Conservation (phyloP, 257 asterid species). For the Solanum etuberosum region DNA sequence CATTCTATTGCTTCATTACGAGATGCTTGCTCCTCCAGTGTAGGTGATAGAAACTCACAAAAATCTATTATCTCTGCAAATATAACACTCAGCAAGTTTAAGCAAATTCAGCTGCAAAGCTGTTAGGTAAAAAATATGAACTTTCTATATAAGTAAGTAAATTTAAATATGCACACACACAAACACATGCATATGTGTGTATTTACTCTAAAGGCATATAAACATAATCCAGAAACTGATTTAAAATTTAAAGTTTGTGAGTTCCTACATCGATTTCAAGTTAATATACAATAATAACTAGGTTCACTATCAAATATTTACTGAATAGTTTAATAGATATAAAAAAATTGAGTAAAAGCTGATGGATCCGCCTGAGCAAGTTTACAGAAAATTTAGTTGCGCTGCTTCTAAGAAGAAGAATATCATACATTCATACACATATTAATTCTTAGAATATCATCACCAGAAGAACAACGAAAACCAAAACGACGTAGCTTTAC, state of each 20-base stretch:
- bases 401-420: neutral
- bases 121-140: neutral
- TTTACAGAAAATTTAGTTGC: neutral
- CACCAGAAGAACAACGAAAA: neutral
- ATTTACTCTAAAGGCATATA: neutral
- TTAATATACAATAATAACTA: neutral
- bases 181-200: neutral
- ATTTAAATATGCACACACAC: neutral
- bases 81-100: neutral
- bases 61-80: slow-evolving; percentile 87
- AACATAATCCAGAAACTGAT: neutral
- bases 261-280: neutral
- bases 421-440: neutral
- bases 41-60: slow-evolving; percentile 85
- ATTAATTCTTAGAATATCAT: neutral
- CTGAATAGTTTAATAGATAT: neutral
- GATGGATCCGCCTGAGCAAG: neutral
- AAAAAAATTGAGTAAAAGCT: neutral
- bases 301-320: neutral
- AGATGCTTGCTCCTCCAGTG: slow-evolving; percentile 65
- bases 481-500: slow-evolving; percentile 12
- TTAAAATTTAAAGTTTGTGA: too few relatives aligned
- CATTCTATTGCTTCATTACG: slow-evolving; percentile 70
- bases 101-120: neutral
- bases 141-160: neutral